Percentiles rank a stretch among this genome's conserved stretches.
Conservation (phyloP, 495 filamentous ascomycete genomes). For the Pseudevernia furfuracea region DNA sequence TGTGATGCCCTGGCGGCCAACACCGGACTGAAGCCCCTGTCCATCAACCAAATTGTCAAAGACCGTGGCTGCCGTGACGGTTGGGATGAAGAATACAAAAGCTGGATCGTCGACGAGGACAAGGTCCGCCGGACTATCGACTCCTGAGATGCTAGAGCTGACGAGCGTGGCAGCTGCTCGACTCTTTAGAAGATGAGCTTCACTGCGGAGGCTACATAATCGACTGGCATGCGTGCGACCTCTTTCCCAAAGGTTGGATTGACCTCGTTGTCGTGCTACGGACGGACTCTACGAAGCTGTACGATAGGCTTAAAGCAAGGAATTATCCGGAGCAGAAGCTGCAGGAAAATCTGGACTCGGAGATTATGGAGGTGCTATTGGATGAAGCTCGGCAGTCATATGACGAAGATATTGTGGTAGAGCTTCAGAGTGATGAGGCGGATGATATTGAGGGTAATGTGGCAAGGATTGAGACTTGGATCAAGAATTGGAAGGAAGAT, state of each 20-base stretch:
- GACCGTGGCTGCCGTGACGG: slow-evolving; percentile 73
- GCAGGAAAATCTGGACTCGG: slow-evolving; percentile 91
- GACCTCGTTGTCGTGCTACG: slow-evolving; percentile 91
- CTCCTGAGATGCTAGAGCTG: not conserved
- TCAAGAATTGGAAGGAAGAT: slow-evolving; percentile 71
- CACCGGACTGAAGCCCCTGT: slow-evolving; percentile 70
- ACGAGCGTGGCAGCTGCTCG: slow-evolving; percentile 55
- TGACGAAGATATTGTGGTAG: slow-evolving; percentile 81
- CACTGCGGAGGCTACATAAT: slow-evolving; percentile 79
- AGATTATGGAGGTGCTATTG: slow-evolving; percentile 92
- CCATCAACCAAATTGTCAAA: slow-evolving; percentile 87
- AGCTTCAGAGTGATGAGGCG: slow-evolving; percentile 71
- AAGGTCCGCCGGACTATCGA: slow-evolving; percentile 49
- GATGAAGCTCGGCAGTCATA: slow-evolving; percentile 86
- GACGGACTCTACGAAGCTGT: slow-evolving; percentile 67
- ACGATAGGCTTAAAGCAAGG: slow-evolving; percentile 71
- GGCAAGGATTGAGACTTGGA: slow-evolving; percentile 73
- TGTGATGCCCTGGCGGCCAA: slow-evolving; percentile 68
- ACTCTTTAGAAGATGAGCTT: slow-evolving; percentile 77
- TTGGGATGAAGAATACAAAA: slow-evolving; percentile 74
- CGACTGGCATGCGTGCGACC: slow-evolving; percentile 97
- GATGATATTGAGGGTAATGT: slow-evolving; percentile 85
- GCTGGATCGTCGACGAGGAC: slow-evolving; percentile 94
- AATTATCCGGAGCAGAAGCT: slow-evolving; percentile 79
- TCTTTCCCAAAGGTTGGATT: slow-evolving; percentile 90